These are phyloP conservation scores for Eucalyptus tenuipes DNA, from an alignment of 345 rosid genomes.

Conservation along the genomic window DNA sequence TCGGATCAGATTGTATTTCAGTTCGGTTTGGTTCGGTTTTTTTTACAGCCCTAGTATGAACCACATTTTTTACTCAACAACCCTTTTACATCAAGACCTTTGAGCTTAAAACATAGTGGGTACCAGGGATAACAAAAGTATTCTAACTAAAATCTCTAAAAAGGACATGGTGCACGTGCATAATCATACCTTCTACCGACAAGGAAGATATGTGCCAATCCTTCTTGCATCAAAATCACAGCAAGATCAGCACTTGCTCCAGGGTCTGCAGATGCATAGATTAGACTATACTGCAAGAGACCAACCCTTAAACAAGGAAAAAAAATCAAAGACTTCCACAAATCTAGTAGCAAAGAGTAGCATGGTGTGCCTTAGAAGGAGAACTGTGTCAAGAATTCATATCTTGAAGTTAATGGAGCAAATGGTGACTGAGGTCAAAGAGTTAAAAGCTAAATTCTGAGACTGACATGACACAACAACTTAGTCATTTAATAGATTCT, in stretches of 20 bases:
- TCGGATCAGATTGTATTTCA: too few species aligned
- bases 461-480: not conserved
- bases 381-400: not conserved
- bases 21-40: too few species aligned
- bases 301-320: not conserved
- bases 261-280: conserved; percentile 44
- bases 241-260: conserved; percentile 93
- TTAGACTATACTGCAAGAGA: not conserved
- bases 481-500: not conserved
- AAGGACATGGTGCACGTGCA: not conserved
- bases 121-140: not conserved
- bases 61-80: not conserved
- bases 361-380: not conserved
- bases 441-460: not conserved
- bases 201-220: conserved; percentile 68
- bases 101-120: not conserved
- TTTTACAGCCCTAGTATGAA: not conserved
- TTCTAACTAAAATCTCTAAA: not conserved
- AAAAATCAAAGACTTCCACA: not conserved
- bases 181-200: conserved; percentile 77
- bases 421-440: not conserved
- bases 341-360: not conserved
- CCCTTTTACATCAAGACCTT: not conserved
- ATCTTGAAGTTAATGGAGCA: not conserved
- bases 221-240: conserved; percentile 95